Evolutionary conservation across 495 filamentous ascomycete genomes (phyloP).

Genomic region (Penicillium lagena): DNA sequence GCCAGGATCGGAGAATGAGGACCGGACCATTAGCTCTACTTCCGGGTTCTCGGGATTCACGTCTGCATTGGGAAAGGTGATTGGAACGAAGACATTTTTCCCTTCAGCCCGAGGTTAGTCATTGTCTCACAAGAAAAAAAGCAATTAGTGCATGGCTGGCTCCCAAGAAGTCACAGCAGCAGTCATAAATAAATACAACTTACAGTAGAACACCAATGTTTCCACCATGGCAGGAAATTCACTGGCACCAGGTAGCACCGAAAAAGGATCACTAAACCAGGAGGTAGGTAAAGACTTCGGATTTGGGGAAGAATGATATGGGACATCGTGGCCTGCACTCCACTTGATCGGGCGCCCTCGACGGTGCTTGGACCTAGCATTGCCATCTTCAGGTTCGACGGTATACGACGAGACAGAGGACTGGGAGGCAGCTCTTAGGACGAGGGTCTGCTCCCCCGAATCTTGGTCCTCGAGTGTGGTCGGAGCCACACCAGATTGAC

Average conservation of each 20-base stretch:
- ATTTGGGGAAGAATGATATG: conserved; percentile 9
- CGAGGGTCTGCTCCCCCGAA: conserved; percentile 6
- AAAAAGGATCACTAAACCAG: conserved; percentile 29
- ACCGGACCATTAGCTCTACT: conserved; percentile 24
- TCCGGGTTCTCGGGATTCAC: conserved; percentile 8
- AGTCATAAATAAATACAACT: conserved; percentile 1
- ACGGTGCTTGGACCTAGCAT: conserved; percentile 3
- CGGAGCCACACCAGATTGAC: not conserved
- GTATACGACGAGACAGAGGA: conserved; percentile 7
- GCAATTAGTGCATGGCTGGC: no score
- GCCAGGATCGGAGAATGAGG: conserved; percentile 26
- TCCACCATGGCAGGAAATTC: conserved; percentile 18
- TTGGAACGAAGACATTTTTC: conserved; percentile 28
- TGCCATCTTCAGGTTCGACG: not conserved
- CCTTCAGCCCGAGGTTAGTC: conserved; percentile 11
- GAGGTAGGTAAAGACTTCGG: conserved; percentile 13
- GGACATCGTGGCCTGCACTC: conserved; percentile 9
- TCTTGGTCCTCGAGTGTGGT: not conserved
- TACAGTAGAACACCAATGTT: conserved; percentile 27
- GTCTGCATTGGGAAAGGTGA: conserved; percentile 29
- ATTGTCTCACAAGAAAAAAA: no score
- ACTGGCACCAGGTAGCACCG: conserved; percentile 16
- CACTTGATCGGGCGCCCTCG: conserved; percentile 11
- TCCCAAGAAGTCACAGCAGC: no score
- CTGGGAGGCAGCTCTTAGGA: conserved; percentile 9